These are phyloP conservation scores for Saraca asoca DNA, from an alignment of 331 rosid species.

Conservation along the genomic window DNA sequence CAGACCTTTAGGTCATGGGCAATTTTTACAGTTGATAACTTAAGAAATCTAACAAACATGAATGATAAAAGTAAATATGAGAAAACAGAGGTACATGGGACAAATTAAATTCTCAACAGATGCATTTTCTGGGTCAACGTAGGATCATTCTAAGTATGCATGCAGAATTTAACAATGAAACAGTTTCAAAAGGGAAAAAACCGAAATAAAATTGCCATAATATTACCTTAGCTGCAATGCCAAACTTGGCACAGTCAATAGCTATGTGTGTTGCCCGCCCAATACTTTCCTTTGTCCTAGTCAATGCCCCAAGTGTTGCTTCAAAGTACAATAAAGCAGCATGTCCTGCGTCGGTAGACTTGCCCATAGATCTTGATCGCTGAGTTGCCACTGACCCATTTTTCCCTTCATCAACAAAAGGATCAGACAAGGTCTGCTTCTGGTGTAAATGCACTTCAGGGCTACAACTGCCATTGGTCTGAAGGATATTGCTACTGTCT, in stretches of 20 bases:
- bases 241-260: slow-evolving; percentile 90
- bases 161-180: slow-evolving; percentile 14
- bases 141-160: slow-evolving; percentile 1
- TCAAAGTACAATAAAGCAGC: slow-evolving; percentile 79
- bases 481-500: slow-evolving; percentile 65
- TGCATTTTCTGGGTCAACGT: background rate
- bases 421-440: slow-evolving; percentile 47
- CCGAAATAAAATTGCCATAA: slow-evolving; percentile 2
- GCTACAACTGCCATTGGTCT: slow-evolving; percentile 73
- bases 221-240: slow-evolving; percentile 76
- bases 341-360: slow-evolving; percentile 50
- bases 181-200: background rate
- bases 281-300: slow-evolving; percentile 93
- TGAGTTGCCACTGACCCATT: slow-evolving; percentile 51
- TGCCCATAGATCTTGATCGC: slow-evolving; percentile 57
- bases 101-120: background rate
- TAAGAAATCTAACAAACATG: slow-evolving; percentile 12
- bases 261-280: slow-evolving; percentile 95
- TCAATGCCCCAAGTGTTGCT: slow-evolving; percentile 75
- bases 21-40: background rate
- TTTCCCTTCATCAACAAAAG: slow-evolving; percentile 45
- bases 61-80: too few relatives aligned
- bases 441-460: slow-evolving; percentile 65
- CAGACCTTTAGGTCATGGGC: slow-evolving; percentile 8
- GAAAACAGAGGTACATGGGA: slow-evolving; percentile 1